Base-by-base conservation (phyloP, 495 filamentous ascomycete species). In the Hypoxylon trugodes region DNA sequence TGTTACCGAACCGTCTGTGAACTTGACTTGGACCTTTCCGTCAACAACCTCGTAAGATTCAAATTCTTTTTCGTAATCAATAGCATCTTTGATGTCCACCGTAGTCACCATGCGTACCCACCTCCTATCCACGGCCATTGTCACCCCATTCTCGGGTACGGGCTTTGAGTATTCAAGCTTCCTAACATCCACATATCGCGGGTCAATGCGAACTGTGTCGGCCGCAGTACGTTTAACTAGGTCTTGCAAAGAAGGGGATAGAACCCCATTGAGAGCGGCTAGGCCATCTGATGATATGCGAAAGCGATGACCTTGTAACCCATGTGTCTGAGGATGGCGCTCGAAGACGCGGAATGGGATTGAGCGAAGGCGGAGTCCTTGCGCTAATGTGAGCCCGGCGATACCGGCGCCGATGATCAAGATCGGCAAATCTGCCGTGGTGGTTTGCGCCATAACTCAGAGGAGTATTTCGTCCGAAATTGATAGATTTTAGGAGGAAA, bases 341-440 rank as follows among this genome's bases (percentile, higher is more conserved):
- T 84, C 81, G 33, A 79, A 83, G 43, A 84, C 60, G 26, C 71
- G 74, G 73, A 80, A 82, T 10, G 76, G 73, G 41, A 84, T 78
- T 19, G 71, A 72, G 38, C 72, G 72, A 38, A 77, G 73, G 33
- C 74, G 70, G 3, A 83, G 69, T 25, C 76, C 76, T 66, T 83
- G 78, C 0, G 78, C 81, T 16, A 84, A 69, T 8, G 75, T 73
- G 4, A 83, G 74, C 6, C 78, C 81, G 32, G 75, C 75, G 6
- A 84, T 62, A 9, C 81, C 81, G 18, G 72, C 81, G 41, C 80
- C 81, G 41, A 76, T 73, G 48, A 82, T 74, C 10, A 74, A 35
- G 37, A 74, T 49, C 6, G 62, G 72, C 13, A 42, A 41, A 22
- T 64, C 52, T 19, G 36, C 12, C 19, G 35, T 30, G 30, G 16